Base-by-base conservation (phyloP, 441 rosid genomes). In the Erodium moschatum region DNA sequence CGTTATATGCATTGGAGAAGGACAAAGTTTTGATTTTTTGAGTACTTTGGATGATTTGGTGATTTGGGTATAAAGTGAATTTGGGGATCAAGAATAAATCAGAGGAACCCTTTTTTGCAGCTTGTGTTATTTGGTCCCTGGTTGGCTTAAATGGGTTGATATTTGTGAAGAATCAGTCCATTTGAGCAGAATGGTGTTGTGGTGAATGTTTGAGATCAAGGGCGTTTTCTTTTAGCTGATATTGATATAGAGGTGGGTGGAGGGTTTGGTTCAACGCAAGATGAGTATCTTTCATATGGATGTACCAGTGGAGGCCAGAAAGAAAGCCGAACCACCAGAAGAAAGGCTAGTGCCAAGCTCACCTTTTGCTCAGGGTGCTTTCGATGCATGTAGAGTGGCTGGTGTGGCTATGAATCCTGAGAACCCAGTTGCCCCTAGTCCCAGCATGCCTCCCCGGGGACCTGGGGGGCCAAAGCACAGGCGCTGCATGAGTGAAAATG, bases 401-500 rank as follows among this genome's bases (percentile, higher is more conserved):
- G 92, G 85, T 24, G 95, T 83, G 69, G 78, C 81, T 70, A 69
- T 75, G 72, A 82, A 83, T 69, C 78, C 77, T 42, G 83, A 78
- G 64, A 72, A 77, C 69, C 60, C 76, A 19, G 61, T 19, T 16
- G 21, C 21, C 9, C 21, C 19, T 54, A 54, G 21, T 8, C 61
- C 61, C 61, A 16, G 2, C 61, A 54, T 54, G 61, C 61, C 61
- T 19, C 61, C 61, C 10, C 21, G 24, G 24, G 61, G 61, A 2
- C 61, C 81, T 78, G 35, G 54, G 24, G 78, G 68, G 2, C 71
- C 65, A 0, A 77, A 75, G 67, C 98, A 93, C 65, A 82, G 93
- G 76, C 96, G 96, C 52, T 63, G 81, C 61, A 93, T 83, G 70
- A 91, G 96, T 69, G 99, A 94, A 3, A 54, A 54, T 54, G 6